Base-by-base conservation (phyloP, 208 protist genomes). In the Trypanosoma platydactyli region DNA sequence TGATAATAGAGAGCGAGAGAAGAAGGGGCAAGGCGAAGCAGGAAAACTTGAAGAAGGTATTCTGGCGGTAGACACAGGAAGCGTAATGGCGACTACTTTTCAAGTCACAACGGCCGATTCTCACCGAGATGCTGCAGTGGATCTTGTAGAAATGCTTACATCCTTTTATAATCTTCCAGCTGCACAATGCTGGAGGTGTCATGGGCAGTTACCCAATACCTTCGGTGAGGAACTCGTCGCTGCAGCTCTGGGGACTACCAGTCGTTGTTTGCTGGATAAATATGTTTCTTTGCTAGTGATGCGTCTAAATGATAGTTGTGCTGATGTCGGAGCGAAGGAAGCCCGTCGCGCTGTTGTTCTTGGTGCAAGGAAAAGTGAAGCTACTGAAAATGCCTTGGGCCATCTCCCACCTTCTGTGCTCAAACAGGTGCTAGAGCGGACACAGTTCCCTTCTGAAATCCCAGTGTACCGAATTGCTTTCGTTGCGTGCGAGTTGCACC, bases 191-290 rank as follows among this genome's bases (percentile, higher is more conserved):
- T 57, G 62, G 9, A 18, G 40, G 11, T 67, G 59, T n/a, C 45
- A 35, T 30, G 45, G 55, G 7, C n/a, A 55, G 27, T 44, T 73
- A 1, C 61, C 52, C 18, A 46, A 16, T 64, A 41, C 44, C 29
- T 64, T 64, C 52, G 62, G 51, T 48, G 69, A 75, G 61, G 62
- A 66, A 59, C 41, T 75, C 29, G 5, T 68, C 41, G 60, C 69
- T 20, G 15, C 55, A 45, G 62, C 69, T 50, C 30, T 75, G 22
- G 48, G 55, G 25, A 75, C 41, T 6, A 75, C 52, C 27, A 68
- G 46, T 64, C 55, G 48, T 44, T 24, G 56, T 29, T 56, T 75
- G 22, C 33, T 64, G 35, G 69, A 75, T 12, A 0, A 29, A 29
- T 75, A 65, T 51, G 48, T 48, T 13, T 64, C 45, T 7, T 51